Evolutionary conservation across 345 rosid species (phyloP), one percentile per base, ranked within the genome.

Genomic region (Turritis glabra): DNA sequence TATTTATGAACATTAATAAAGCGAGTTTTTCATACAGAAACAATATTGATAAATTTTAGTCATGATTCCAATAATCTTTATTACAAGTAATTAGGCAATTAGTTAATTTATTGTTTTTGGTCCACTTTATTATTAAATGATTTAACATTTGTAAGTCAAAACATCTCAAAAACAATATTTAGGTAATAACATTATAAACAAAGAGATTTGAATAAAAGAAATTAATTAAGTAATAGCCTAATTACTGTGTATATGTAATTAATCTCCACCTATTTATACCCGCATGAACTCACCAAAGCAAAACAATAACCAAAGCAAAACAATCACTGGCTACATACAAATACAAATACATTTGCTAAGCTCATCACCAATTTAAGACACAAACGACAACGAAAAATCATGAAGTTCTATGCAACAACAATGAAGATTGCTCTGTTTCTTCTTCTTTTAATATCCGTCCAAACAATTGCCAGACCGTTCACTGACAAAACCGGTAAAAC

Each of bases 381-480:
- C 64, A 58, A 19, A 33, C 27, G 13, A 7, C 43, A 57, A 35
- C 26, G 15, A 38, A 9, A 22, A 40, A 23, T 14, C 66, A 61
- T 61, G 33, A 38, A 60, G 48, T 14, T 37, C 48, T 60, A 32
- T 38, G 13, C 19, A 21, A 37, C 5, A 38, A 60, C 10, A 37
- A 37, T 38, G 48, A 23, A 22, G 48, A 60, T 60, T 38, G 48
- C 66, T 38, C 14, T 40, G 21, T 15, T 60, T 23, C 8, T 61
- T 40, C 48, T 40, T 61, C 50, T 61, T 23, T 48, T 61, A 61
- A 38, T 61, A 61, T 3, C 51, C 14, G 19, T 17, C 51, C 67
- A 61, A 41, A 40, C 33, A 23, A 41, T 41, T 8, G 33, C 67
- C 35, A 23, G 11, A 59, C 46, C 47, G 10, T 59, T 59, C 47